Base-by-base conservation (phyloP, 495 filamentous ascomycete species). In the Neurospora cerealis region DNA sequence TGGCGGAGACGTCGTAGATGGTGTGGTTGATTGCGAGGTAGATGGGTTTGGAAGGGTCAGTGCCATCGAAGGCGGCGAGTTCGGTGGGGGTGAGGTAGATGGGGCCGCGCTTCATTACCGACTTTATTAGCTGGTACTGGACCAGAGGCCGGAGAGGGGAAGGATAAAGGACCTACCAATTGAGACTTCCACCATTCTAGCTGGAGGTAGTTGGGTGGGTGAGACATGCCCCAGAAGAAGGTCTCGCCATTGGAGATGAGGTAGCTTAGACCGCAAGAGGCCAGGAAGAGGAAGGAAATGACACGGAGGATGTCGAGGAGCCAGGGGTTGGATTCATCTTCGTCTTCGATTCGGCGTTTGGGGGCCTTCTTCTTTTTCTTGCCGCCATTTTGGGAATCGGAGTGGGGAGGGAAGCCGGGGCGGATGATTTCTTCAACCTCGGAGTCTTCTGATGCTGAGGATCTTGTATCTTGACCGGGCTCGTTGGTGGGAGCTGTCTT, bases 1-100 rank as follows among this genome's bases (percentile, higher is more conserved):
- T 92, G 7, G 88, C 84, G 15, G 91, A 91, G 42, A 99, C 96
- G 81, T 99, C 96, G 88, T 93, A 98, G 85, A 99, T 93, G 73
- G 88, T 91, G 71, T 94, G 93, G 85, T 99, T 99, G 66, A 99
- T 87, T 71, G 93, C 94, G 69, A 99, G 86, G 83, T 97, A 95
- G 81, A 99, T 90, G 5, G 96, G 96, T 28, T 91, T 88, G 21
- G 78, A 76, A 1, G 90, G 84, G 82, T 97, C 89, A 70, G 83
- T 88, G 83, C 96, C 96, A 83, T 96, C 91, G 87, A 93, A 96
- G 70, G 84, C 83, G 40, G 87, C 74, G 34, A 99, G 90, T 81
- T 97, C 81, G 34, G 79, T 80, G 39, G 91, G 92, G 3, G 95
- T 97, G 17, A 98, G 88, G 78, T 85, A 84, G 60, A 85, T 72